Percentiles rank a stretch among this genome's conserved stretches.
These are phyloP conservation scores for Zygnema cylindricum DNA, from an alignment of 139 green algal species.

Conservation along the genomic window DNA sequence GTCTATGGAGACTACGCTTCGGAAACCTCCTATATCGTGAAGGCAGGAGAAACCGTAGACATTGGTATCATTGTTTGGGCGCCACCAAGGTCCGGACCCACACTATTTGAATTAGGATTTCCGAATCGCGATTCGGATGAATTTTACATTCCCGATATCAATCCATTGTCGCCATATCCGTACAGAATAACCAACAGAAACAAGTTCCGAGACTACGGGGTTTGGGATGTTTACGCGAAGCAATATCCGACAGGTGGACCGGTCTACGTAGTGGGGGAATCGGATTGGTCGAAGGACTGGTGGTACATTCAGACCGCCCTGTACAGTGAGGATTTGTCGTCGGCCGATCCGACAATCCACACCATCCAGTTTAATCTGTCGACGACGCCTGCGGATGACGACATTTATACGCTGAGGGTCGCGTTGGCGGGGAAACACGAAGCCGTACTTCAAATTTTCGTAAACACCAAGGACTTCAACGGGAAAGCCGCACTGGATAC, in stretches of 20 bases:
- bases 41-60: neutral
- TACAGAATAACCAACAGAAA: conserved; percentile 10
- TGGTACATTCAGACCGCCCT: conserved; percentile 28
- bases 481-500: conserved; percentile 9
- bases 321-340: neutral
- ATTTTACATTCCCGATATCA: conserved; percentile 44
- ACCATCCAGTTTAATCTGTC: conserved; percentile 5
- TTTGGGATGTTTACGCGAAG: conserved; percentile 11
- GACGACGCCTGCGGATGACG: neutral
- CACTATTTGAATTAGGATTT: conserved; percentile 47
- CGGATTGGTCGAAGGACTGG: conserved; percentile 36
- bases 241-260: neutral
- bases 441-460: conserved; percentile 13
- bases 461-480: conserved; percentile 16
- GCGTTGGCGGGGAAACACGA: conserved; percentile 15
- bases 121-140: conserved; percentile 27
- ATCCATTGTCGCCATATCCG: conserved; percentile 25
- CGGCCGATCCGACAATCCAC: conserved; percentile 12
- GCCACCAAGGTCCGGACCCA: conserved; percentile 30
- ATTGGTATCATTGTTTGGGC: conserved; percentile 14
- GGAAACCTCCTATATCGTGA: neutral
- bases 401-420: conserved; percentile 12
- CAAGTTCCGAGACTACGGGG: conserved; percentile 33
- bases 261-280: conserved; percentile 9
- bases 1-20: conserved; percentile 42